Percentiles rank a stretch among this genome's conserved stretches.
phyloP scores from a whole-genome alignment of 2,329 filamentous ascomycete species.

The Colletotrichum graminicola region DNA sequence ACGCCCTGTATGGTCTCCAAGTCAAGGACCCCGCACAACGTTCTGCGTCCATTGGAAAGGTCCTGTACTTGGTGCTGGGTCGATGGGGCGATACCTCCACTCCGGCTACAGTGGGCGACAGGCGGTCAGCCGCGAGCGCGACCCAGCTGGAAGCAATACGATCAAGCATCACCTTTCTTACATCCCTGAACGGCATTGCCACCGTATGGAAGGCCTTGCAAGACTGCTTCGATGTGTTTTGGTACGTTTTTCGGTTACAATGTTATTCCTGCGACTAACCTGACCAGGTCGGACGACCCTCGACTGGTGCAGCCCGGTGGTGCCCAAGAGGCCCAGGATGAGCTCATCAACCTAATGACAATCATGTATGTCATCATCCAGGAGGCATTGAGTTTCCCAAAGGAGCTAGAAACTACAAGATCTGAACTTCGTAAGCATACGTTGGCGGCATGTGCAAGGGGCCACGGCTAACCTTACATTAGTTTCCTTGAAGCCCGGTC shows the following conservation, averaged over 20 bases:
- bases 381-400: constrained; percentile 64
- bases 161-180: constrained; percentile 63
- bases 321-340: constrained; percentile 67
- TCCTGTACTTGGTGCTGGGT: constrained; percentile 75
- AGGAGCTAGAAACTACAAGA: constrained; percentile 61
- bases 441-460: neutral
- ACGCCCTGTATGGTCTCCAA: constrained; percentile 60
- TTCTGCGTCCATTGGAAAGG: constrained; percentile 66
- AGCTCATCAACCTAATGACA: constrained; percentile 73
- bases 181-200: constrained; percentile 63
- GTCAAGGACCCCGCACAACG: constrained; percentile 62
- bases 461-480: constrained; percentile 44
- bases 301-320: constrained; percentile 54
- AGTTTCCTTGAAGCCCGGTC: constrained; percentile 72
- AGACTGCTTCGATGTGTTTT: constrained; percentile 64
- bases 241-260: constrained; percentile 54
- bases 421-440: constrained; percentile 63
- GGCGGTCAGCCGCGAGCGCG: constrained; percentile 65
- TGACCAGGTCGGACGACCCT: constrained; percentile 60
- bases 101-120: constrained; percentile 54
- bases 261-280: constrained; percentile 47
- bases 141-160: constrained; percentile 71
- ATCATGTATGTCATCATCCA: constrained; percentile 73
- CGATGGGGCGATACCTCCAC: constrained; percentile 78
- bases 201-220: constrained; percentile 65